These are phyloP conservation scores for Pseudohalonectria lignicola DNA, from an alignment of 2,329 filamentous ascomycete species.

Conservation along the genomic window DNA sequence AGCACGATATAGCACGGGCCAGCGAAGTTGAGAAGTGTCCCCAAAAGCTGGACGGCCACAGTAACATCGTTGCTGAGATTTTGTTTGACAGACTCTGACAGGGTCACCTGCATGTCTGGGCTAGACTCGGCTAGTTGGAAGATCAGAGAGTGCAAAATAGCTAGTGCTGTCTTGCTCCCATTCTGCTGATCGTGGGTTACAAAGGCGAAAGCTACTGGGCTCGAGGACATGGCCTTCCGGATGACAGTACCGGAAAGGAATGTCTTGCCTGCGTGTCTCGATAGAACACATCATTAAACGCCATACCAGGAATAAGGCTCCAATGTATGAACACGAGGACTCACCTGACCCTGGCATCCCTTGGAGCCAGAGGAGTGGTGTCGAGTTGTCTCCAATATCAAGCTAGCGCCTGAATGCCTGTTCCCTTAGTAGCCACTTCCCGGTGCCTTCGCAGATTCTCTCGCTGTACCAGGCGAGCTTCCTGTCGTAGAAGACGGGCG, in stretches of 20 bases:
- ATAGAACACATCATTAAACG: no score
- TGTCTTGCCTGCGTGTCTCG: conserved; percentile 9
- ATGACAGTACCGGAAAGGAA: conserved; percentile 7
- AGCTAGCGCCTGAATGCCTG: conserved; percentile 8
- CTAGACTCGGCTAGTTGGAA: conserved; percentile 7
- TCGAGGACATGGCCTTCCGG: conserved; percentile 2
- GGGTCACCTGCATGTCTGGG: background rate
- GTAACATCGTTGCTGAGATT: conserved; percentile 6
- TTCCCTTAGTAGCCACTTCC: conserved; percentile 5
- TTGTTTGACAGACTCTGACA: background rate
- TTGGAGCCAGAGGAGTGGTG: conserved; percentile 10
- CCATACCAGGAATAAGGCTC: no score
- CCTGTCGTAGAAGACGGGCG: conserved; percentile 6
- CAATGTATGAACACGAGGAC: no score
- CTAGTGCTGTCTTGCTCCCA: conserved; percentile 4
- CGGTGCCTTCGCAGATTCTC: conserved; percentile 4
- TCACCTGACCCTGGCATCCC: conserved; percentile 14
- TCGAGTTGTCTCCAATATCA: background rate
- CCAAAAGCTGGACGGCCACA: conserved; percentile 12
- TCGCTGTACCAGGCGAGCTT: conserved; percentile 5
- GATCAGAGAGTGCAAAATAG: conserved; percentile 10
- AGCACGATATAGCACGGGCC: conserved; percentile 13
- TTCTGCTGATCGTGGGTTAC: conserved; percentile 7
- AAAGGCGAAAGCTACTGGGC: conserved; percentile 9
- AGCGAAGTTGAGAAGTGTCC: conserved; percentile 9